Conservation (phyloP, 768 basidiomycete species). For the Hysterangium stoloniferum region DNA sequence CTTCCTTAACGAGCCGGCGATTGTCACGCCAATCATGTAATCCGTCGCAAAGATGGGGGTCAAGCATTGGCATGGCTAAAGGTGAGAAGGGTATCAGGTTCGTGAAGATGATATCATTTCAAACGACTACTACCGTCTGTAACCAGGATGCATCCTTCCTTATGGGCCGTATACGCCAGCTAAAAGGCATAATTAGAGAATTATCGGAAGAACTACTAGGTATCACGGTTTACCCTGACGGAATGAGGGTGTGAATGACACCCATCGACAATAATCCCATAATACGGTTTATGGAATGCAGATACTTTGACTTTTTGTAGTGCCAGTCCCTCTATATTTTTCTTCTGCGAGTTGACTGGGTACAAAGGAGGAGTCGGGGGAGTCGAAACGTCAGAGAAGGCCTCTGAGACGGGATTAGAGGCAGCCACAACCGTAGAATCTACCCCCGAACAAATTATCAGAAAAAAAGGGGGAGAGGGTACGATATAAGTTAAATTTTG, state of each 20-base stretch:
- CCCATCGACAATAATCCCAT: constrained; percentile 86
- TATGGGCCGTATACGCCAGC: constrained; percentile 78
- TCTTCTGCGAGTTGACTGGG: neutral
- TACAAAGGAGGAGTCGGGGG: constrained; percentile 45
- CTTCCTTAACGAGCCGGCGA: constrained; percentile 71
- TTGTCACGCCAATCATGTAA: constrained; percentile 86
- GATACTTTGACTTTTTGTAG: neutral
- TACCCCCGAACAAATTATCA: neutral
- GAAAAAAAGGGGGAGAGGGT: no score
- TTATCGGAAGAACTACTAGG: neutral
- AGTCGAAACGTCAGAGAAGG: constrained; percentile 50
- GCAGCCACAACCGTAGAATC: neutral
- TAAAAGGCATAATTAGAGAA: constrained; percentile 21
- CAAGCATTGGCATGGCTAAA: constrained; percentile 76
- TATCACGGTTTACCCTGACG: constrained; percentile 51
- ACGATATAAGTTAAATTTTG: no score
- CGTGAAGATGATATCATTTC: neutral
- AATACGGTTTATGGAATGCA: constrained; percentile 66
- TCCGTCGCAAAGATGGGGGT: constrained; percentile 78
- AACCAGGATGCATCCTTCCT: constrained; percentile 81
- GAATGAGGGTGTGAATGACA: constrained; percentile 89
- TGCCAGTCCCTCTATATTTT: neutral
- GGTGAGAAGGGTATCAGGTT: neutral
- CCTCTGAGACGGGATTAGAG: constrained; percentile 38
- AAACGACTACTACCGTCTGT: constrained; percentile 69